Evolutionary conservation across 2,329 filamentous ascomycete genomes (phyloP).

Genomic region (Aureobasidium vineae): DNA sequence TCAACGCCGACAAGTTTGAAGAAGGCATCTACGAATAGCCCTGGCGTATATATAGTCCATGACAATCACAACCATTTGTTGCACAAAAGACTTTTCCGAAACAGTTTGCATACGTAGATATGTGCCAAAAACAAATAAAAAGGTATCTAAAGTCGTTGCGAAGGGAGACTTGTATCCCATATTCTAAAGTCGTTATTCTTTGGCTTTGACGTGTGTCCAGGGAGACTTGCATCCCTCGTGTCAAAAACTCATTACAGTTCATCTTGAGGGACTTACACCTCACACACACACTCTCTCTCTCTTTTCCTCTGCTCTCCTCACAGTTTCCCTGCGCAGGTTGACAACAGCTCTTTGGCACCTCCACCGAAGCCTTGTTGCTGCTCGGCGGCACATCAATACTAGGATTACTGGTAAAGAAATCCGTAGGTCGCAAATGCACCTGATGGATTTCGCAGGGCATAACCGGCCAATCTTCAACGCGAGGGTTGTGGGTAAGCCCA

Average conservation of each 20-base stretch:
- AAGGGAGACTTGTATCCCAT: constrained; percentile 8
- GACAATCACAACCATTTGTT: background rate
- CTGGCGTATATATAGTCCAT: background rate
- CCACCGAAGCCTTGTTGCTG: constrained; percentile 21
- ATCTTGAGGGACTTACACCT: background rate
- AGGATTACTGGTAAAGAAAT: constrained; percentile 56
- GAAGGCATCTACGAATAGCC: constrained; percentile 54
- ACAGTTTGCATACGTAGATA: background rate
- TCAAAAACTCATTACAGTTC: background rate
- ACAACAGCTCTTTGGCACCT: constrained; percentile 19
- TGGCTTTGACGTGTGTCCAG: background rate
- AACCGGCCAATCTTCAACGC: constrained; percentile 54
- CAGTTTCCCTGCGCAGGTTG: constrained; percentile 21
- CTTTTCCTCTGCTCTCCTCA: background rate
- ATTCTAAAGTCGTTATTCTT: constrained; percentile 10
- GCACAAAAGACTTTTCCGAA: background rate
- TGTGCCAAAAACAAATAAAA: background rate
- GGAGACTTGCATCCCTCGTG: constrained; percentile 10
- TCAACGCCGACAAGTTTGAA: constrained; percentile 79
- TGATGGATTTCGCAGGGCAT: constrained; percentile 52
- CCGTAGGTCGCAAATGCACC: constrained; percentile 50
- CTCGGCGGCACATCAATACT: constrained; percentile 53
- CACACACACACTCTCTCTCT: background rate
- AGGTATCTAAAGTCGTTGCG: constrained; percentile 18
- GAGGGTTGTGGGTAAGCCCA: constrained; percentile 53